Conservation (phyloP, 176 grass and related monocot genomes). For the Carex scoparia region DNA sequence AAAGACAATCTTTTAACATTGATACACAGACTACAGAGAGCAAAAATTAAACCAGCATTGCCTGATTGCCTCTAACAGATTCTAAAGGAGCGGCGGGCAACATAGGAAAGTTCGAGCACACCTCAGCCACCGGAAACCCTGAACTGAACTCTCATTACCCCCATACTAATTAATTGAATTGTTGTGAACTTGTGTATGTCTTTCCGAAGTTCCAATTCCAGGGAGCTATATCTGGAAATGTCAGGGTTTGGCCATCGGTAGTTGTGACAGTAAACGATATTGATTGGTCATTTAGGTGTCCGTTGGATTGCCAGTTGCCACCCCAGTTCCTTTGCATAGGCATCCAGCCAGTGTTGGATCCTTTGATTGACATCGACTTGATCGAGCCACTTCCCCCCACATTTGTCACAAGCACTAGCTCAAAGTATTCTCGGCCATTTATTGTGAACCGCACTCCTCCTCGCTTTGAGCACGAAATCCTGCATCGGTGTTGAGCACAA, state of each 20-base stretch:
- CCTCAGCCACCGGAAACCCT: constrained; percentile 9
- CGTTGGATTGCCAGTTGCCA: constrained; percentile 22
- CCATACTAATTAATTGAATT: constrained; percentile 37
- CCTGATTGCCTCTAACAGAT: background rate
- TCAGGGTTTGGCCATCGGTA: constrained; percentile 38
- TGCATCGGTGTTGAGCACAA: background rate
- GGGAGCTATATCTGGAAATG: constrained; percentile 27
- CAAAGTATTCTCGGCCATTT: constrained; percentile 11
- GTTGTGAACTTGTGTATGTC: constrained; percentile 34
- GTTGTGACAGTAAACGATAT: constrained; percentile 32
- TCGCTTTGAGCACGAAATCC: constrained; percentile 15
- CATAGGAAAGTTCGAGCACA: background rate
- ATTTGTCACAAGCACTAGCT: constrained; percentile 22
- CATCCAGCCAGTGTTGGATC: constrained; percentile 18
- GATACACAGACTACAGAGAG: background rate
- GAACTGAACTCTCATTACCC: background rate
- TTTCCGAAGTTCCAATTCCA: constrained; percentile 43
- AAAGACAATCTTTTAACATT: constrained; percentile 4
- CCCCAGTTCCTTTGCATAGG: constrained; percentile 12
- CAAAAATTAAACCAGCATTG: background rate
- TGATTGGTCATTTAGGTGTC: background rate
- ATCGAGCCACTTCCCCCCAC: constrained; percentile 19
- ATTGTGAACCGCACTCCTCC: constrained; percentile 29
- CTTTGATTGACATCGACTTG: constrained; percentile 16
- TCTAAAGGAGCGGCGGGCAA: constrained; percentile 19